Evolutionary conservation across 169 alveolate species (phyloP).

Genomic region (Eimeria acervulina): DNA sequence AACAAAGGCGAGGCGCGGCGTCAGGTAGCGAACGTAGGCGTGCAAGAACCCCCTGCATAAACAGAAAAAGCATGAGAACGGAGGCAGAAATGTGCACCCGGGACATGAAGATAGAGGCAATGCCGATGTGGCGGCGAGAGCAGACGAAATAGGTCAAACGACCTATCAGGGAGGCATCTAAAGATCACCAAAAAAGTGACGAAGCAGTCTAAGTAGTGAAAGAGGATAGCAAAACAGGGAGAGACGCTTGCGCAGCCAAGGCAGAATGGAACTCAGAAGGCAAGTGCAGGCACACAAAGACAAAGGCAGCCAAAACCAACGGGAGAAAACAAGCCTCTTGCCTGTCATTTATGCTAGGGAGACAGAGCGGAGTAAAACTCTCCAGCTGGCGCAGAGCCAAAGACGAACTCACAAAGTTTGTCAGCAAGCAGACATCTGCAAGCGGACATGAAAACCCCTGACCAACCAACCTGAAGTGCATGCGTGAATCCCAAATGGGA

Average conservation of each 20-base stretch:
- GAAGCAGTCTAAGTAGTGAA: background rate
- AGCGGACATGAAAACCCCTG: background rate
- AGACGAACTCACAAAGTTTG: conserved; percentile 92
- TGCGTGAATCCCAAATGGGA: background rate
- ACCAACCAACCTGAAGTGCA: background rate
- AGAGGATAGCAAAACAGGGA: background rate
- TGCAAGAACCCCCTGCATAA: conserved; percentile 85
- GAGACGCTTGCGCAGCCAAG: background rate
- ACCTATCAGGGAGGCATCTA: background rate
- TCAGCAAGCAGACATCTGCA: conserved; percentile 91
- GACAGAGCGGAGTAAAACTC: conserved; percentile 95
- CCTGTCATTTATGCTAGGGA: conserved; percentile 91
- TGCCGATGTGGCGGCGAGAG: background rate
- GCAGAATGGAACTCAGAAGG: background rate
- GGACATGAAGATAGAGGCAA: background rate
- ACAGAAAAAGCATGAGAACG: background rate
- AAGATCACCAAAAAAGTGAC: background rate
- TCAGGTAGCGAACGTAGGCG: conserved; percentile 87
- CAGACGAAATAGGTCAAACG: background rate
- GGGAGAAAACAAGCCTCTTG: conserved; percentile 1
- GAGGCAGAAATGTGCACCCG: background rate
- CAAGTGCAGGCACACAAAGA: background rate
- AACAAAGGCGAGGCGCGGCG: conserved; percentile 84
- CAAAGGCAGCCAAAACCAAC: background rate
- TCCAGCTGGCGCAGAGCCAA: conserved; percentile 93